Base-by-base conservation (phyloP, 352 stramenopile genomes). In the Pythium aristosporum region DNA sequence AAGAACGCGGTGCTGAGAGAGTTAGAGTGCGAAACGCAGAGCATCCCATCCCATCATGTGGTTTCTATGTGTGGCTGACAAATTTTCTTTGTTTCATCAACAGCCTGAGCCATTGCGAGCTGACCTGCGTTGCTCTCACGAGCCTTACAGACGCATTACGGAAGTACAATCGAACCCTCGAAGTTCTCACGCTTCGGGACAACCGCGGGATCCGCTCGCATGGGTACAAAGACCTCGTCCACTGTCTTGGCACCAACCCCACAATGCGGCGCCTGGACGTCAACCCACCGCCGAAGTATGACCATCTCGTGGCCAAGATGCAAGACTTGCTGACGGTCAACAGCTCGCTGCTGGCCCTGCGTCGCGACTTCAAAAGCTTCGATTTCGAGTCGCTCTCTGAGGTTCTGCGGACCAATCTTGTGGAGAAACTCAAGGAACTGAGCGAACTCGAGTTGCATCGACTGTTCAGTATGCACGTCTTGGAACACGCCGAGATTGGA, bases 351-450 rank as follows among this genome's bases (percentile, higher is more conserved):
- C 42, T 39, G 0, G 34, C 50, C 15, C 34, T 84, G 5, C 74
- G 59, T 43, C 66, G 42, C 44, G 78, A 69, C 52, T 68, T 74
- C 23, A 55, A 53, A 23, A 20, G 41, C 20, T 71, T 69, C 46
- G 69, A 74, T 18, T 82, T 83, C 47, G 69, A 69, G 1, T 53
- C 61, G 9, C 65, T 90, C 1, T 80, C 75, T 5, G 73, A 84
- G 13, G 57, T 58, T 0, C 64, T 84, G 28, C 77, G 81, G 13
- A 85, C 78, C 16, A 90, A 89, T 32, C 87, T 91, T 52, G 72
- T 92, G 28, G 64, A 86, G 25, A 92, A 92, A 61, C 56, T 90
- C 25, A 55, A 78, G 32, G 69, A 74, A 48, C 69, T 88, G 51
- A 89, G 76, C 30, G 81, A 90, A 42, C 60, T 10, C 5, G 80